Evolutionary conservation across 2,329 filamentous ascomycete genomes (phyloP).

Genomic region (Chaetomiaceae sp.): DNA sequence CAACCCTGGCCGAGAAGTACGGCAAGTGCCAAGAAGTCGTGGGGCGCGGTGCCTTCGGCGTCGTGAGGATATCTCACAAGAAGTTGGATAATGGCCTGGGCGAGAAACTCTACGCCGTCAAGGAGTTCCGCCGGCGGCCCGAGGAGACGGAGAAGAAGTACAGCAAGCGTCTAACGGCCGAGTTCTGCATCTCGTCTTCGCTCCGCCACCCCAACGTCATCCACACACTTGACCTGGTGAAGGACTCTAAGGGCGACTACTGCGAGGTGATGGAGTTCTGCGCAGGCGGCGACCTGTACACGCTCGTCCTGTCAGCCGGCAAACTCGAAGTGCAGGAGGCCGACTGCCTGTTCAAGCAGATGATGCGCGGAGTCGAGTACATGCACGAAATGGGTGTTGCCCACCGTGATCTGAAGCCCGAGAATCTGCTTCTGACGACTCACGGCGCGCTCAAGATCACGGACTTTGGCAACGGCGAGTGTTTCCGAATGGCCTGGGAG

Average conservation of each 20-base stretch:
- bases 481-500: conserved; percentile 99
- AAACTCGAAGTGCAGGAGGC: conserved; percentile 91
- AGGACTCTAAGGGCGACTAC: conserved; percentile 95
- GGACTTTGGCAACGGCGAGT: conserved; percentile 97
- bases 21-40: conserved; percentile 98
- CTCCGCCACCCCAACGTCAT: conserved; percentile 97
- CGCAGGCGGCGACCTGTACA: conserved; percentile 92
- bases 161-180: conserved; percentile 92
- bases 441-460: conserved; percentile 95
- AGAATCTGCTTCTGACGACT: conserved; percentile 90
- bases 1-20: conserved; percentile 89
- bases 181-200: conserved; percentile 97
- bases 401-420: conserved; percentile 92
- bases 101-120: conserved; percentile 94
- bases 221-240: conserved; percentile 89
- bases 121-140: conserved; percentile 91
- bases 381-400: conserved; percentile 99
- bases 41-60: conserved; percentile 92
- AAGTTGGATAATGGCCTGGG: conserved; percentile 72
- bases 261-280: conserved; percentile 99
- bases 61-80: conserved; percentile 97
- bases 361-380: conserved; percentile 98
- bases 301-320: conserved; percentile 80
- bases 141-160: conserved; percentile 97
- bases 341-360: conserved; percentile 98